These are phyloP conservation scores for Lentinula sp. DNA, from an alignment of 768 basidiomycete genomes.

Conservation along the genomic window DNA sequence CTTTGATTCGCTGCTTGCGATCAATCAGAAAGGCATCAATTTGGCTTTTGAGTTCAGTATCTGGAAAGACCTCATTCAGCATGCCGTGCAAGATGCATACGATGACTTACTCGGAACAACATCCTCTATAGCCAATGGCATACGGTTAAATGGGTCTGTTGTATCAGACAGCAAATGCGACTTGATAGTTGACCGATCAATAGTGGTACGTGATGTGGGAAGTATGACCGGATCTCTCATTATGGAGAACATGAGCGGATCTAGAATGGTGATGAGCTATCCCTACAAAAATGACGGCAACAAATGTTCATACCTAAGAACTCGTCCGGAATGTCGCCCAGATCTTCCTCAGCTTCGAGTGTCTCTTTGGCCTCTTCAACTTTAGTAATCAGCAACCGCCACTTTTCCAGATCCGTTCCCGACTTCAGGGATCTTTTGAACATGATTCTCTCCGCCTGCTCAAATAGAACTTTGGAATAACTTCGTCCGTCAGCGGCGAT, in stretches of 20 bases:
- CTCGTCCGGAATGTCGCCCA: slow-evolving; percentile 93
- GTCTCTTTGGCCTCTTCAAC: slow-evolving; percentile 80
- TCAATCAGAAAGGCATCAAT: slow-evolving; percentile 71
- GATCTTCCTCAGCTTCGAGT: slow-evolving; percentile 85
- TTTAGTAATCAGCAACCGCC: slow-evolving; percentile 66
- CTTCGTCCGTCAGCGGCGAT: slow-evolving; percentile 94
- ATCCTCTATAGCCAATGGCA: slow-evolving; percentile 73
- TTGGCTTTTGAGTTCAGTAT: slow-evolving; percentile 62
- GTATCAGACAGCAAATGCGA: slow-evolving; percentile 88
- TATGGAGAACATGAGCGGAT: slow-evolving; percentile 84
- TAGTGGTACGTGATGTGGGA: slow-evolving; percentile 70
- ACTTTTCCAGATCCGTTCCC: slow-evolving; percentile 64
- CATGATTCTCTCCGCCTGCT: slow-evolving; percentile 66
- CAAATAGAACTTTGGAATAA: slow-evolving; percentile 81
- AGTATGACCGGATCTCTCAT: slow-evolving; percentile 95
- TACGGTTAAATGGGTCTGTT: slow-evolving; percentile 94
- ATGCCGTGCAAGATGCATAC: neutral
- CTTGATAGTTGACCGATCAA: slow-evolving; percentile 93
- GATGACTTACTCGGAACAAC: slow-evolving; percentile 56
- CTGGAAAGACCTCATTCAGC: slow-evolving; percentile 26
- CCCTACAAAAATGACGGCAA: slow-evolving; percentile 5
- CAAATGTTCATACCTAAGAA: slow-evolving; percentile 66
- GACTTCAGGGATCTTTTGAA: slow-evolving; percentile 62
- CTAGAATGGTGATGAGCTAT: slow-evolving; percentile 29
- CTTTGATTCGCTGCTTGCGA: slow-evolving; percentile 36